Conservation (phyloP, 2,329 filamentous ascomycete genomes). For the Aspergillus caelatus region DNA sequence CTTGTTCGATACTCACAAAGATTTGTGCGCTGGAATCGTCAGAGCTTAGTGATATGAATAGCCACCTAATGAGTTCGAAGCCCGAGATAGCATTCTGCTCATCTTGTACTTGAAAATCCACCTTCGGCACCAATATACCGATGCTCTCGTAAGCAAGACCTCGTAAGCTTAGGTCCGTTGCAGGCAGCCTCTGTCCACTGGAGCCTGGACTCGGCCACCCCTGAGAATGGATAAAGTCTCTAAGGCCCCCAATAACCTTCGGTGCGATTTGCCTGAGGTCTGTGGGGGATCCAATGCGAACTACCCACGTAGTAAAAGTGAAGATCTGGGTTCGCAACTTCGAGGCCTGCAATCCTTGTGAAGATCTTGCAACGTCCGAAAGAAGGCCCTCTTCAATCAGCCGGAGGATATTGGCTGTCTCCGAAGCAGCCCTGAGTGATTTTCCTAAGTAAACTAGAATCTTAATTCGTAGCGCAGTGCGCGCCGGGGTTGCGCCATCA, state of each 20-base stretch:
- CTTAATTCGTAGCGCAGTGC: conserved; percentile 74
- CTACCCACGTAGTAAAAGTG: conserved; percentile 83
- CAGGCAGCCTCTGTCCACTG: conserved; percentile 56
- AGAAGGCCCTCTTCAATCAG: conserved; percentile 70
- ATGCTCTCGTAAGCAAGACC: conserved; percentile 89
- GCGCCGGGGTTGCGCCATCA: conserved; percentile 51
- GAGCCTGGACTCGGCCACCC: conserved; percentile 73
- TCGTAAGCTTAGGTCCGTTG: conserved; percentile 68
- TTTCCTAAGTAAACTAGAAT: conserved; percentile 76
- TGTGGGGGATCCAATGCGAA: conserved; percentile 67
- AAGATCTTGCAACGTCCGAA: conserved; percentile 44
- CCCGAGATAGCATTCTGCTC: conserved; percentile 48
- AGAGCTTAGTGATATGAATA: conserved; percentile 80
- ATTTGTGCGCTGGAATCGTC: conserved; percentile 74
- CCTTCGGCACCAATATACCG: conserved; percentile 68
- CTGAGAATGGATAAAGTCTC: conserved; percentile 74
- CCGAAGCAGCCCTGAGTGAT: conserved; percentile 72
- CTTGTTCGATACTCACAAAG: conserved; percentile 85
- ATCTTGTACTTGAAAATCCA: conserved; percentile 39
- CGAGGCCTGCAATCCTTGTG: conserved; percentile 69
- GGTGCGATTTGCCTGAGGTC: conserved; percentile 68
- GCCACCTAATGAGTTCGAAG: conserved; percentile 66
- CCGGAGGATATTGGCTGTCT: conserved; percentile 67
- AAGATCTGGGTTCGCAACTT: conserved; percentile 84
- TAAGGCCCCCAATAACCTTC: conserved; percentile 68